phyloP scores from a whole-genome alignment of 2,329 filamentous ascomycete species.

The Fusarium pininemorale region DNA sequence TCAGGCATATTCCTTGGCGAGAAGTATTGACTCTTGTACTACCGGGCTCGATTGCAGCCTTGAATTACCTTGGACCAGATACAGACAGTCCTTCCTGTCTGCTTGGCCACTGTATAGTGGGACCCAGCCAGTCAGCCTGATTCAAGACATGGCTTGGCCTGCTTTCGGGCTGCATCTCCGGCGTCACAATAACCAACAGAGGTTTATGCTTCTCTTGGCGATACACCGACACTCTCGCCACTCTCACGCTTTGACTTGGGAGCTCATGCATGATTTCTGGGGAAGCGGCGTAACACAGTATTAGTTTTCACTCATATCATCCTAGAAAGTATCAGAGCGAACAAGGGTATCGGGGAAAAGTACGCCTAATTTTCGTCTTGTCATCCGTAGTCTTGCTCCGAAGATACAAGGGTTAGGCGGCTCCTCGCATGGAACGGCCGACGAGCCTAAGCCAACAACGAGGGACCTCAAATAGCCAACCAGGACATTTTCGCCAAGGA shows the following conservation, averaged over 20 bases:
- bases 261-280: neutral
- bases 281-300: neutral
- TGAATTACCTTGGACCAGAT: neutral
- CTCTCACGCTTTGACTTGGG: neutral
- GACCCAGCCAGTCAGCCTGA: too few relatives aligned
- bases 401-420: neutral
- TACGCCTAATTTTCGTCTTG: neutral
- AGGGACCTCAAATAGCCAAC: neutral
- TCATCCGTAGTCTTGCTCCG: too few relatives aligned
- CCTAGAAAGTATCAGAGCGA: too few relatives aligned
- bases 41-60: neutral
- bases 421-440: neutral
- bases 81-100: neutral
- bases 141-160: neutral
- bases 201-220: neutral
- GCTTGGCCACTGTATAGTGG: neutral
- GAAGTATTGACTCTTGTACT: neutral
- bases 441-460: neutral
- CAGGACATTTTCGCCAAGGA: neutral
- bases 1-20: neutral
- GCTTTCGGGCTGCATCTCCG: neutral
- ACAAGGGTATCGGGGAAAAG: neutral
- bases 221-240: neutral
- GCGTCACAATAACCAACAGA: neutral
- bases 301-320: neutral